Conservation (phyloP, 2,329 filamentous ascomycete genomes). For the Mollisia scopiformis region DNA sequence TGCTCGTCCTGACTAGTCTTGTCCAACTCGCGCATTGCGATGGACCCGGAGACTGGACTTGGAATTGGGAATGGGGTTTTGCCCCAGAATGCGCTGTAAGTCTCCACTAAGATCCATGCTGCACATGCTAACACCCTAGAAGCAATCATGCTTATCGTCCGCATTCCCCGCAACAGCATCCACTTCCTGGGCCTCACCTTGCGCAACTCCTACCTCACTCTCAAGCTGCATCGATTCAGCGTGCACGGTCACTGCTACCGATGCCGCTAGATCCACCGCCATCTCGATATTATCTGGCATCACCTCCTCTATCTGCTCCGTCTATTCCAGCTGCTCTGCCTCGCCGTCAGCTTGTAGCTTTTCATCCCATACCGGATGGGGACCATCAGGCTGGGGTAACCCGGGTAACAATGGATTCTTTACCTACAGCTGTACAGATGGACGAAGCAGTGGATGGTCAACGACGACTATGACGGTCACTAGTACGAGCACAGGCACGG, state of each 20-base stretch:
- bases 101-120: neutral
- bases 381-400: neutral
- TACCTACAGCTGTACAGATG: neutral
- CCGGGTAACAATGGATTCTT: neutral
- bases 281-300: neutral
- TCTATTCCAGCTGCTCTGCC: neutral
- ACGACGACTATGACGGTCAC: neutral
- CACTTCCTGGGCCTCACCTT: neutral
- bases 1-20: neutral
- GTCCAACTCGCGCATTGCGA: neutral
- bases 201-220: neutral
- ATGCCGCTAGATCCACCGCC: neutral
- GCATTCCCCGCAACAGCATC: neutral
- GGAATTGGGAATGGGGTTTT: neutral
- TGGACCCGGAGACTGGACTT: neutral
- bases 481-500: neutral
- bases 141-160: neutral
- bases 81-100: neutral
- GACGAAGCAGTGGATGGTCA: neutral
- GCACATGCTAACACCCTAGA: neutral
- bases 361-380: neutral
- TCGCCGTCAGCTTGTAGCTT: neutral
- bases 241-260: neutral
- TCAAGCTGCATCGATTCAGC: neutral
- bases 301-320: neutral